phyloP scores from a whole-genome alignment of 306 rosid species.

The Malus fusca region DNA sequence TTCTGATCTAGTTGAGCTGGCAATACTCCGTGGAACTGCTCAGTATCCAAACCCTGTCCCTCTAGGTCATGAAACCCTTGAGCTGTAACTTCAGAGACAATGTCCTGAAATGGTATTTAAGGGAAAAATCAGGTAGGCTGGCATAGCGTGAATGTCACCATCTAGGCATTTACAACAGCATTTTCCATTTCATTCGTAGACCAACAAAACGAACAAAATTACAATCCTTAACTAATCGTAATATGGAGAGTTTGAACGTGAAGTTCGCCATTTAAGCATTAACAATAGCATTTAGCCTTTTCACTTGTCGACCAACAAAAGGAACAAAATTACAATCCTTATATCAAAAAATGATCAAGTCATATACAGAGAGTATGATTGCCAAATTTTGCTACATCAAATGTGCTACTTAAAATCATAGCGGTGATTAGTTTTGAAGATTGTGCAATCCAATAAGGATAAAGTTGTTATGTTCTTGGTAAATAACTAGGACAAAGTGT shows the following conservation, averaged over 20 bases:
- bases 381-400: neutral
- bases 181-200: neutral
- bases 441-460: neutral
- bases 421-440: neutral
- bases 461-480: neutral
- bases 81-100: conserved; percentile 21
- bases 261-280: neutral
- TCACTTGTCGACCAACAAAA: neutral
- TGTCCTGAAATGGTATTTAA: neutral
- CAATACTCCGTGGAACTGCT: conserved; percentile 31
- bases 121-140: neutral
- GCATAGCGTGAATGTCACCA: neutral
- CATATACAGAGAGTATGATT: neutral
- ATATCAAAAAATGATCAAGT: neutral
- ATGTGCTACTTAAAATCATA: neutral
- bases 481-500: neutral
- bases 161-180: neutral
- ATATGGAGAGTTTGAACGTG: neutral
- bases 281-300: neutral
- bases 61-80: conserved; percentile 26
- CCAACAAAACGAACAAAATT: neutral
- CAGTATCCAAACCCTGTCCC: conserved; percentile 8
- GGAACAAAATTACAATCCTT: neutral
- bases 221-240: neutral
- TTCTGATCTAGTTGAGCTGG: conserved; percentile 55